Base-by-base conservation (phyloP, 2,329 filamentous ascomycete genomes). In the Colletotrichum endophyticum region DNA sequence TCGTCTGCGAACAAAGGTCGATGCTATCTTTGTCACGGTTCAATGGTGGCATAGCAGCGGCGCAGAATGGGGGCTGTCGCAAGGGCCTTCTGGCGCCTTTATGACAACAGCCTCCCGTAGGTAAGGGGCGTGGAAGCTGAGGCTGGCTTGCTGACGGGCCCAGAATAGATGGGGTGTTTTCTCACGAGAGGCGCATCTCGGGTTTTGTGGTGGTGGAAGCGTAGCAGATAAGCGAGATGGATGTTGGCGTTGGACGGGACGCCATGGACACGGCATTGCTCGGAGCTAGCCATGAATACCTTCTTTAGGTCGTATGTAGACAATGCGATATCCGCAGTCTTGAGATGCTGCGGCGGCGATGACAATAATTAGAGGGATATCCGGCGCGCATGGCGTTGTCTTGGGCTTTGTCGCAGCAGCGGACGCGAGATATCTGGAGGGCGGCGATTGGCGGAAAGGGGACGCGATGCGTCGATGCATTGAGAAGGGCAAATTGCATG, bases 401-500 rank as follows among this genome's bases (percentile, higher is more conserved):
- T 27, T 64, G 30, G 34, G n/a, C 30, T 69, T 27, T 53, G 27
- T 34, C 28, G 56, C 25, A 28, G 19, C 36, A 19, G 28, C 27
- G 13, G 61, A 72, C 34, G 56, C 61, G 68, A 72, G 61, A 75
- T 66, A 53, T 75, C 36, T 34, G 57, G n/a, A 19, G n/a, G 57
- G 28, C 66, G 15, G 59, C 25, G 66, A 75, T 62, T 34, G 63
- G 57, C 16, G 56, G 63, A 32, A 36, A 57, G 19, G 70, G 34
- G 70, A 22, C 16, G 57, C 32, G 67, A 19, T 70, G 73, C 30
- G 32, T 69, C 63, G 39, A 75, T 68, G 73, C 73, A 76, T 76
- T 73, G 44, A 68, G 36, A 32, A 57, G 70, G 64, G 73, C 73
- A 73, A 64, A 76, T 76, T 76, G 32, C 30, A 68, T 57, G 62